Evolutionary conservation across 192 early-diverging fungal genomes (phyloP).

Genomic region (Paraglomus occultum): DNA sequence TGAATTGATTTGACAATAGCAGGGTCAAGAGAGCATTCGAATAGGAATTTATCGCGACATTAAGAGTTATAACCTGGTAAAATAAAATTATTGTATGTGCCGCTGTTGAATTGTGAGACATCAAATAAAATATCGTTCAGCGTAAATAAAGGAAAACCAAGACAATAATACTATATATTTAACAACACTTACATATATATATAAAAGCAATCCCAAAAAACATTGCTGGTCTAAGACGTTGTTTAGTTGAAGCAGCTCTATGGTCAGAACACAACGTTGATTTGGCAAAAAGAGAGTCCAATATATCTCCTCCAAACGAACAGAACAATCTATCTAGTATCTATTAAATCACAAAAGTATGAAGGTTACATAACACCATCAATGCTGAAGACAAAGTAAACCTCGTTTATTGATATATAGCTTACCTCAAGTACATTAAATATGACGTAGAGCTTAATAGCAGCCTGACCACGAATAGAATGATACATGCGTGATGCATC

Average conservation of each 20-base stretch:
- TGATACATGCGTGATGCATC: slow-evolving; percentile 94
- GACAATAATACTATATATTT: not conserved
- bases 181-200: slow-evolving; percentile 69
- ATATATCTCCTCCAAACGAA: slow-evolving; percentile 91
- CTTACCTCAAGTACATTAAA: slow-evolving; percentile 90
- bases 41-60: slow-evolving; percentile 95
- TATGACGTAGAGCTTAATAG: slow-evolving; percentile 97
- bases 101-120: slow-evolving; percentile 38
- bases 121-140: not conserved
- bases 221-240: slow-evolving; percentile 48
- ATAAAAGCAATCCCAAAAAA: slow-evolving; percentile 72
- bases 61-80: slow-evolving; percentile 94
- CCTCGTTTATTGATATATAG: not conserved
- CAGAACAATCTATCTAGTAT: slow-evolving; percentile 91
- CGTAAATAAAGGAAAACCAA: not conserved
- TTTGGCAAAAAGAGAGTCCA: slow-evolving; percentile 91
- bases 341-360: slow-evolving; percentile 31
- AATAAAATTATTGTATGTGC: slow-evolving; percentile 89
- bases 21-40: slow-evolving; percentile 92
- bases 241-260: slow-evolving; percentile 33
- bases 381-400: not conserved
- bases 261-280: slow-evolving; percentile 50
- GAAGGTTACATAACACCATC: not conserved
- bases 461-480: slow-evolving; percentile 90
- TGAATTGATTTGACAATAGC: slow-evolving; percentile 95